These are phyloP conservation scores for Leccinum angustisporum DNA, from an alignment of 1,284 basidiomycete species.

Conservation along the genomic window DNA sequence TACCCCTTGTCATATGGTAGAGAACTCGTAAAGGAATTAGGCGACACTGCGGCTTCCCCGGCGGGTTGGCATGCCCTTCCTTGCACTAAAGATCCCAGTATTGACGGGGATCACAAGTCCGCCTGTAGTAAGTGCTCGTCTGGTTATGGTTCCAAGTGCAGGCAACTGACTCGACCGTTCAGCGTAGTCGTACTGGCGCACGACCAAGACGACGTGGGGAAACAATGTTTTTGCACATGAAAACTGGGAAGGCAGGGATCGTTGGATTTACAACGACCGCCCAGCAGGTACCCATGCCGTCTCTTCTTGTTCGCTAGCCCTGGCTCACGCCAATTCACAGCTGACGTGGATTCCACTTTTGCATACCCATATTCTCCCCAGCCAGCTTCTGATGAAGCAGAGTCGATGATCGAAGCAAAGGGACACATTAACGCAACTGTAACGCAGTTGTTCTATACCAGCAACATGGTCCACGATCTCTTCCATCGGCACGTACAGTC, in stretches of 20 bases:
- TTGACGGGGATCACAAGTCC: neutral
- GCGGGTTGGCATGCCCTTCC: slow-evolving; percentile 86
- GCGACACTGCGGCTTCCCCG: slow-evolving; percentile 66
- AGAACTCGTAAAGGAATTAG: slow-evolving; percentile 19
- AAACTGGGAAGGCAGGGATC: slow-evolving; percentile 84
- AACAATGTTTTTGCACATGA: slow-evolving; percentile 92
- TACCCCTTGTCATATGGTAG: slow-evolving; percentile 28
- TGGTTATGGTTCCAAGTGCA: too few relatives aligned
- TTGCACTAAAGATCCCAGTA: slow-evolving; percentile 51
- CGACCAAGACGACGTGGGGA: slow-evolving; percentile 82
- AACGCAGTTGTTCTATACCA: slow-evolving; percentile 92
- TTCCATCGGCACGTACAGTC: slow-evolving; percentile 54
- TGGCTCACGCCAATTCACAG: slow-evolving; percentile 10
- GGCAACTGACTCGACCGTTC: neutral
- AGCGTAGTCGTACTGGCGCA: slow-evolving; percentile 46
- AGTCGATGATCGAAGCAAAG: slow-evolving; percentile 63
- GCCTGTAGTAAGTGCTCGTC: slow-evolving; percentile 16
- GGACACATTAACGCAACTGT: slow-evolving; percentile 85
- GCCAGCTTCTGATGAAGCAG: slow-evolving; percentile 45
- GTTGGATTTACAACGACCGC: slow-evolving; percentile 77
- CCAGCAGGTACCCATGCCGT: slow-evolving; percentile 45
- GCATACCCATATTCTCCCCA: slow-evolving; percentile 70
- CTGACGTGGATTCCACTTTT: slow-evolving; percentile 43
- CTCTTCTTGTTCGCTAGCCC: neutral
- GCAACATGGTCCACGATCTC: slow-evolving; percentile 79